These are phyloP conservation scores for Schizosaccharomyces cryophilus DNA, from an alignment of 805 yeast species.

Conservation along the genomic window DNA sequence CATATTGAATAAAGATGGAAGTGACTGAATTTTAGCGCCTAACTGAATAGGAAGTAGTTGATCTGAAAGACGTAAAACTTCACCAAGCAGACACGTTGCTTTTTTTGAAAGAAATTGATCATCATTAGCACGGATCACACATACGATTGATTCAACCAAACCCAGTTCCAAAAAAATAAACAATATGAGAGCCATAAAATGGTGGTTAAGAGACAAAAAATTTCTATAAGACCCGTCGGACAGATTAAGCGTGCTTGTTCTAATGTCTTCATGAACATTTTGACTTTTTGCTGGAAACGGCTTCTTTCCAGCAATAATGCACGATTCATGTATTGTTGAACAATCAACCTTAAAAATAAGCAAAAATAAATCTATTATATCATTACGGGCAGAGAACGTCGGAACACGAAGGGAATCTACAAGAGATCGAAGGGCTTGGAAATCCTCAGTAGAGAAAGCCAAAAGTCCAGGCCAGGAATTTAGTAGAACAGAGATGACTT, in stretches of 20 bases:
- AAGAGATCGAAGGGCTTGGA: constrained; percentile 30
- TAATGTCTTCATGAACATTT: background rate
- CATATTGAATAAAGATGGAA: constrained; percentile 11
- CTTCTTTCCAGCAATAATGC: constrained; percentile 12
- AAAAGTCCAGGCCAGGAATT: constrained; percentile 57
- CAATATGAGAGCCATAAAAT: constrained; percentile 39
- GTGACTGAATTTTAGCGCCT: constrained; percentile 10
- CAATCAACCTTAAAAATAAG: constrained; percentile 39
- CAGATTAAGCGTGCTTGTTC: background rate
- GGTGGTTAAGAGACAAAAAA: constrained; percentile 19
- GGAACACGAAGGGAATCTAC: constrained; percentile 37
- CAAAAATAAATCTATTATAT: constrained; percentile 44
- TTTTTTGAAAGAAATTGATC: constrained; percentile 28
- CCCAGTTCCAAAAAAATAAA: constrained; percentile 22
- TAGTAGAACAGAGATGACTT: constrained; percentile 17
- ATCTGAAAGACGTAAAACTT: constrained; percentile 30
- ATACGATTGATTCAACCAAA: constrained; percentile 4
- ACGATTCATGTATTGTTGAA: constrained; percentile 26
- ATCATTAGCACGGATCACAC: constrained; percentile 6
- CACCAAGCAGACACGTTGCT: constrained; percentile 40
- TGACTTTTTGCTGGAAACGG: constrained; percentile 4
- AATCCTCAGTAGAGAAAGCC: constrained; percentile 33
- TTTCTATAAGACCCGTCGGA: background rate
- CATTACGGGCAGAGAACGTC: constrained; percentile 22
- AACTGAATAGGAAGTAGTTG: constrained; percentile 29